Evolutionary conservation across 805 yeast species (phyloP), one percentile per base, ranked within the genome.

Genomic region (Suhomyces sp.): DNA sequence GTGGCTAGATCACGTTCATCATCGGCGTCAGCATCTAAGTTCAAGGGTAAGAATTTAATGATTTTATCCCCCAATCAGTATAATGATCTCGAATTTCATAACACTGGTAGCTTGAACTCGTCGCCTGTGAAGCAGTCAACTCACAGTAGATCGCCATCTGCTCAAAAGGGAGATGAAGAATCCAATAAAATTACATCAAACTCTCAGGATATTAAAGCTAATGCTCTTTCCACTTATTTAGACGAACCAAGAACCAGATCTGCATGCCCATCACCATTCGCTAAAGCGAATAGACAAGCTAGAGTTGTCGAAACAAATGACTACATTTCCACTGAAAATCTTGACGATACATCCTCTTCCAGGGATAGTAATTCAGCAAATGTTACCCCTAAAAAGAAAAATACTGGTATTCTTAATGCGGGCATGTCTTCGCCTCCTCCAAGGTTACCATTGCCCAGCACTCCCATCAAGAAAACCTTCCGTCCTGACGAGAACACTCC

Each of bases 231-330:
- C 10, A 37, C 43, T 8, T 36, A 37, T 9, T 50, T 50, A 4
- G 66, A 58, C 5, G 44, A 35, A 4, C 35, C 39, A 16, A 42
- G 48, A 21, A 42, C 49, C 5, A 50, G 69, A 29, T 53, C 65
- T 1, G 51, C 49, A 9, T 54, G 62, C 17, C 50, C 67, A 6
- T 63, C 70, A 19, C 74, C 74, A 5, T 51, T 63, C 51, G 74
- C 72, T 1, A 61, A 51, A 42, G 67, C 56, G 5, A 68, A 68
- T 36, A 53, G 74, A 33, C 74, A 68, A 43, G 74, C 74, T 2
- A 54, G 72, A 19, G 71, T 68, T 6, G 63, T 68, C 4, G 74
- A 68, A 40, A 58, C 67, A 2, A 55, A 51, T 33, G 64, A 60
- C 20, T 54, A 44, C 13, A 40, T 36, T 10, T 37, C 40, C 4